Percentiles rank a stretch among this genome's conserved stretches.
These are phyloP conservation scores for Kwoniella sp. DNA, from an alignment of 768 basidiomycete genomes.

Conservation along the genomic window DNA sequence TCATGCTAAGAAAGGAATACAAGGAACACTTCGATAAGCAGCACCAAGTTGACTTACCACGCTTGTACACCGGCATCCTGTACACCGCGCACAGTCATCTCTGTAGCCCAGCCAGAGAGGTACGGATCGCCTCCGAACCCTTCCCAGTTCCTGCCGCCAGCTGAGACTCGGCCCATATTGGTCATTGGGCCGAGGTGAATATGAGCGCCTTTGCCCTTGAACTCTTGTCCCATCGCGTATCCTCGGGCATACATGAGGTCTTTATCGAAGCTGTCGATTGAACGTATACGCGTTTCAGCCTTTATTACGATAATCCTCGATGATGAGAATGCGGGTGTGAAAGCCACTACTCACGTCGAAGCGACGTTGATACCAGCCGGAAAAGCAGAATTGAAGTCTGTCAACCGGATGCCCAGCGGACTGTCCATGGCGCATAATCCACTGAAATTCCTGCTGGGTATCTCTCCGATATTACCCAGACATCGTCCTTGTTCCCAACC, in stretches of 20 bases:
- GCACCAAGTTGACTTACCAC: conserved; percentile 56
- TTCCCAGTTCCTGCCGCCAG: conserved; percentile 85
- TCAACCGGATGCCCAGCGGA: conserved; percentile 75
- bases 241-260: conserved; percentile 76
- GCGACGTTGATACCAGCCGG: conserved; percentile 83
- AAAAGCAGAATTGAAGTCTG: conserved; percentile 74
- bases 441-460: conserved; percentile 36
- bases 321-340: background rate
- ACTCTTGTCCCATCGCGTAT: conserved; percentile 77
- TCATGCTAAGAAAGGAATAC: background rate
- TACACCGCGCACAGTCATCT: conserved; percentile 79
- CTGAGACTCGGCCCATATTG: conserved; percentile 77
- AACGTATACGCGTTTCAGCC: background rate
- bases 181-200: conserved; percentile 75
- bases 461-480: conserved; percentile 35
- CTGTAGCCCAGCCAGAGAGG: conserved; percentile 67
- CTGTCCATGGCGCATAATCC: conserved; percentile 59
- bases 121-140: conserved; percentile 90
- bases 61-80: conserved; percentile 63
- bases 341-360: conserved; percentile 64
- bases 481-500: conserved; percentile 52
- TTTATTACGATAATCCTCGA: too few species aligned
- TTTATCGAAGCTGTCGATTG: conserved; percentile 65
- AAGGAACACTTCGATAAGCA: background rate
- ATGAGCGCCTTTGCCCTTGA: conserved; percentile 79